phyloP scores from a whole-genome alignment of 495 filamentous ascomycete genomes.

The Neurospora hispaniola region DNA sequence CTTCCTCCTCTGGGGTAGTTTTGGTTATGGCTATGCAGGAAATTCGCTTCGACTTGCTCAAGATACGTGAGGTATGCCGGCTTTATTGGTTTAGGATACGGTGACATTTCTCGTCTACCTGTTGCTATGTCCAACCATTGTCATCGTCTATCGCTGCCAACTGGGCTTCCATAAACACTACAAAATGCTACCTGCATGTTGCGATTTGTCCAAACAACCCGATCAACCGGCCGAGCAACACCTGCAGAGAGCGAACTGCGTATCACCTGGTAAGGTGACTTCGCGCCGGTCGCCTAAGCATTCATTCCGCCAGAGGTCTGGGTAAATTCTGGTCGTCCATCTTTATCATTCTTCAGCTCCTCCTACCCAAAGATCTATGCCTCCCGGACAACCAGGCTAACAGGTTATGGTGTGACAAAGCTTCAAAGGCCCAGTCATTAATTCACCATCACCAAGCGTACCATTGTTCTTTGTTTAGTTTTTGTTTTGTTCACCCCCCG shows the following conservation, averaged over 20 bases:
- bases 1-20: neutral
- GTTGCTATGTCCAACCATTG: neutral
- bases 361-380: no score
- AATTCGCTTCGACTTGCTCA: neutral
- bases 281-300: neutral
- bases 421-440: no score
- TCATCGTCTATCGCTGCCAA: neutral
- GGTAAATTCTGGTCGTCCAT: no score
- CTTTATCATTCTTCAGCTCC: no score
- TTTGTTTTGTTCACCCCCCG: no score
- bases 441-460: no score
- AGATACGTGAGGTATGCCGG: neutral
- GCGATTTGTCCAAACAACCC: constrained; percentile 16
- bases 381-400: no score
- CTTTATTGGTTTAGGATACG: neutral
- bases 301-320: neutral
- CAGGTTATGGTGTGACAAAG: no score
- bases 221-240: constrained; percentile 6
- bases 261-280: neutral
- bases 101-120: neutral
- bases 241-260: neutral
- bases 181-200: constrained; percentile 7
- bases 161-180: neutral
- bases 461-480: no score
- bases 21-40: neutral